These are phyloP conservation scores for Sarcodon aspratus DNA, from an alignment of 768 basidiomycete species.

Conservation along the genomic window DNA sequence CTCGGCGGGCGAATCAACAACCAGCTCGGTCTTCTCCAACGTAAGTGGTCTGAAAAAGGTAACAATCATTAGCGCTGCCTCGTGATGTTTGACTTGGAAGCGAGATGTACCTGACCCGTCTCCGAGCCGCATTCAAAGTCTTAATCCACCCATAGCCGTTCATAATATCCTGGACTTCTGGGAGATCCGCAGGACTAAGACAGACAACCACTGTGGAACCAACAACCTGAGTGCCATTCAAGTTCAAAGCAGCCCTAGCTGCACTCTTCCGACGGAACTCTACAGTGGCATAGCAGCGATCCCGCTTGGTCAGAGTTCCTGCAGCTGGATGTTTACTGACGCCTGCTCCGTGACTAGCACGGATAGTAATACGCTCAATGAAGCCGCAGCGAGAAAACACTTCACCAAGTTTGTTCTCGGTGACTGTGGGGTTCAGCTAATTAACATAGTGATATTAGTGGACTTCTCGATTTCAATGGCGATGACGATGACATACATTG, in stretches of 20 bases:
- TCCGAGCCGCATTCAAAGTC: too few species aligned
- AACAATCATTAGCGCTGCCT: too few species aligned
- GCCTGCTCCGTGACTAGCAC: constrained; percentile 17
- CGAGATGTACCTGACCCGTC: too few species aligned
- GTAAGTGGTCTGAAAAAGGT: constrained; percentile 3
- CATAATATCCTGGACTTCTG: constrained; percentile 12
- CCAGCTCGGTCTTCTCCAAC: constrained; percentile 3
- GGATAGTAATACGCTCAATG: constrained; percentile 23
- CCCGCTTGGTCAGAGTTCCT: neutral
- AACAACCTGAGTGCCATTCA: constrained; percentile 24
- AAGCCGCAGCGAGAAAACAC: constrained; percentile 27
- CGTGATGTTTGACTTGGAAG: too few species aligned
- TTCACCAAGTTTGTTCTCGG: constrained; percentile 18
- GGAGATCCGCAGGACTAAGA: constrained; percentile 18
- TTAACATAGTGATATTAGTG: constrained; percentile 7
- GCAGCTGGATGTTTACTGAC: neutral
- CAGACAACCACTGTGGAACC: constrained; percentile 27
- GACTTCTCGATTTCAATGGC: constrained; percentile 17
- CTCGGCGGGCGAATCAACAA: constrained; percentile 1
- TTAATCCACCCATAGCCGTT: neutral
- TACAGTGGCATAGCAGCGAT: constrained; percentile 34
- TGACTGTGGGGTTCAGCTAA: constrained; percentile 18
- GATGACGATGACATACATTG: constrained; percentile 33
- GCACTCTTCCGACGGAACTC: constrained; percentile 27
- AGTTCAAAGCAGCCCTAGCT: constrained; percentile 28